A percentile compares a stretch with the other conserved stretches of the same genome.
These are phyloP conservation scores for Aquilaria agallochum DNA, from an alignment of 441 rosid genomes.

Conservation along the genomic window DNA sequence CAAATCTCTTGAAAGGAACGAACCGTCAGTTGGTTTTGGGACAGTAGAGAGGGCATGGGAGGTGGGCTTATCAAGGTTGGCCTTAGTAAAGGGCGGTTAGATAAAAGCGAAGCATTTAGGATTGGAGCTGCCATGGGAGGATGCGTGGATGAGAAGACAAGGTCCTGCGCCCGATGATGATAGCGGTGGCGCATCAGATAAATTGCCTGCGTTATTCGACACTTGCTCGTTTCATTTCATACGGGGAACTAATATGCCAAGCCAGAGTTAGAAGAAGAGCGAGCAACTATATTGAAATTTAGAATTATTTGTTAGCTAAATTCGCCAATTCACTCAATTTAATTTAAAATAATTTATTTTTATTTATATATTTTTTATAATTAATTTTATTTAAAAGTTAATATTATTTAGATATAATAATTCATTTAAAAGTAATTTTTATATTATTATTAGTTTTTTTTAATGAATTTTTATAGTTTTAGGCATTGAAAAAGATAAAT, in stretches of 20 bases:
- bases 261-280: not conserved
- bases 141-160: slow-evolving; percentile 17
- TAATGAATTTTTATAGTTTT: no score
- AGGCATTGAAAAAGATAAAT: no score
- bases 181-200: not conserved
- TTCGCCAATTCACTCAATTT: no score
- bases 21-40: slow-evolving; percentile 11
- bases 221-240: not conserved
- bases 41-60: slow-evolving; percentile 12
- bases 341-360: no score
- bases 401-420: no score
- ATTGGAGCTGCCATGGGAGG: slow-evolving; percentile 18
- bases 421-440: no score
- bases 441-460: no score
- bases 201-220: not conserved
- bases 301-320: no score
- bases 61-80: slow-evolving; percentile 22
- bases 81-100: slow-evolving; percentile 8
- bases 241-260: not conserved
- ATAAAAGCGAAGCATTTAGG: slow-evolving; percentile 3
- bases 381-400: no score
- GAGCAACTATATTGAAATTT: not conserved
- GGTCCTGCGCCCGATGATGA: not conserved
- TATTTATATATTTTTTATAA: no score
- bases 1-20: slow-evolving; percentile 23